Evolutionary conservation across 108 stramenopile species (phyloP), one percentile per base, ranked within the genome.

Genomic region (Nitzschia inconspicua): DNA sequence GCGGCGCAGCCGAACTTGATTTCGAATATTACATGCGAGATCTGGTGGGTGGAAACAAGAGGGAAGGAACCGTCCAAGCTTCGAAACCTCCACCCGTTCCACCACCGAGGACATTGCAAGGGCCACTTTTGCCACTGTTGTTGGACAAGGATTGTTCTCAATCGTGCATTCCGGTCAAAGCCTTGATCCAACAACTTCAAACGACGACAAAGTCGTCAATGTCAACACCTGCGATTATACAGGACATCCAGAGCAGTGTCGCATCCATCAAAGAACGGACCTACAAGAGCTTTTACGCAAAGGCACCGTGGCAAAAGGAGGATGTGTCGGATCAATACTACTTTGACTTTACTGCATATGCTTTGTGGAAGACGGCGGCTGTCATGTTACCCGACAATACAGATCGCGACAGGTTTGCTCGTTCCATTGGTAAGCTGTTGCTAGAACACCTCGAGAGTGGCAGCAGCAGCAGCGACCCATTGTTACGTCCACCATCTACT

Each of bases 1-100:
- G 84, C 4, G 91, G 91, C 16, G 91, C 91, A 4, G 87, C 87
- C 10, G 91, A 93, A 72, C 75, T 87, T 32, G 91, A 93, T 46
- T 72, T 88, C 23, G 91, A 93, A 48, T 93, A 70, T 63, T 93
- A 93, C 52, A 65, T 89, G 35, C 85, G 91, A 29, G 83, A 88
- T 68, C 48, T 89, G 31, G 39, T 80, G 3, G 71, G 78, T 53
- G 91, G 91, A 22, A 93, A 93, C 63, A 76, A 73, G 30, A 54
- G 26, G 13, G 82, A 93, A 53, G 91, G 91, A 18, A 89, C 70
- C 41, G 59, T 84, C 9, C 60, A 63, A 35, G 68, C 80, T 24
- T 79, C 85, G 11, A 36, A 54, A 18, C 35, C 35, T 23, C 60
- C 68, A 46, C 76, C 83, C 3, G 62, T 70, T 18, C 77, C 79